Conservation (phyloP, 495 filamentous ascomycete genomes). For the Tuber borchii region DNA sequence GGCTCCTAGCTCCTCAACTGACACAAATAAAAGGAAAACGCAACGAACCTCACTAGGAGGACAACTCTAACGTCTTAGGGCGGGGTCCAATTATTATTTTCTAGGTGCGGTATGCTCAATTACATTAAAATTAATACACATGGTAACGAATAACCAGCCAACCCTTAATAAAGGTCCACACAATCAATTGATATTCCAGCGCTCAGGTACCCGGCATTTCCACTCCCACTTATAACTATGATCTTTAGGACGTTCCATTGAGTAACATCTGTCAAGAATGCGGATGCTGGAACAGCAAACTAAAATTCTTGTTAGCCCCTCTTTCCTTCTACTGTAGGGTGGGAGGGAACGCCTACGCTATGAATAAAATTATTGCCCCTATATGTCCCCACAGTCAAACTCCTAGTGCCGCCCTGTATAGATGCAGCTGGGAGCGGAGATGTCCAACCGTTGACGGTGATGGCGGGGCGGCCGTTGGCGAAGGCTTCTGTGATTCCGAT, state of each 20-base stretch:
- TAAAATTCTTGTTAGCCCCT: neutral
- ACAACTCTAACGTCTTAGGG: neutral
- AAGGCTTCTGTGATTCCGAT: conserved; percentile 41
- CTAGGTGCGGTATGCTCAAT: neutral
- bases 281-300: conserved; percentile 12
- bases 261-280: conserved; percentile 15
- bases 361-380: conserved; percentile 22
- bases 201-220: conserved; percentile 16
- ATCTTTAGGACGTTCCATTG: conserved; percentile 24
- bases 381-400: conserved; percentile 25
- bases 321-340: neutral
- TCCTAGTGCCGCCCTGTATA: conserved; percentile 35
- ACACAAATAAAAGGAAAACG: neutral
- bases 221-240: conserved; percentile 20
- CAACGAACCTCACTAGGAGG: neutral
- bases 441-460: conserved; percentile 39
- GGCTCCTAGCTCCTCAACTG: no score
- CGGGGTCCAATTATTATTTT: neutral
- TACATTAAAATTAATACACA: neutral
- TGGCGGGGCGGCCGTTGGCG: conserved; percentile 38
- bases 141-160: neutral
- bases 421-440: conserved; percentile 35
- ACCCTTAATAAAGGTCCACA: conserved; percentile 23
- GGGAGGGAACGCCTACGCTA: neutral
- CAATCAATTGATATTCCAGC: conserved; percentile 27